Base-by-base conservation (phyloP, 352 stramenopile species). In the Globisporangium cylindrosporum region DNA sequence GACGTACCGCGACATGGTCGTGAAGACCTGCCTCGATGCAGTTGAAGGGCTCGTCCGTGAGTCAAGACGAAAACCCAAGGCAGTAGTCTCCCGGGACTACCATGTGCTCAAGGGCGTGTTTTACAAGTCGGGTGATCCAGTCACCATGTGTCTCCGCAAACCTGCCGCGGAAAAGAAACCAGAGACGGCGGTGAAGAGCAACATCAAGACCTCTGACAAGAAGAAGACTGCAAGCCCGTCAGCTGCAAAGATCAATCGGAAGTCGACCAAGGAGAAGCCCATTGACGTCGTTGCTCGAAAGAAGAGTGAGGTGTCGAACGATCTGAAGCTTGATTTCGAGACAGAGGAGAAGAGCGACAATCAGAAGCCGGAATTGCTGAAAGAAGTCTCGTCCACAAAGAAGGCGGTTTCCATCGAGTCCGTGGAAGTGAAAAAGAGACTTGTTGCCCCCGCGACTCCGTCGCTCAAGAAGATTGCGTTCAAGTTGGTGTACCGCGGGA, bases 1-100 rank as follows among this genome's bases (percentile, higher is more conserved):
- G 27, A 71, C 80, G 49, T 98, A 97, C 68, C 74, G 77, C 10
- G 79, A 98, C 60, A 90, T 98, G 74, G 76, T 98, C 8, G 81
- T 97, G 34, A 75, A 79, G 24, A 97, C 93, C 20, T 82, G 87
- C n/a, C 73, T 98, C 34, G 91, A 98, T 58, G 87, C 87, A 3
- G 73, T 97, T 8, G 82, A 97, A 62, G 61, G 74, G 25, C 66
- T 80, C 32, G 58, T 94, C 49, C 85, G 84, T 24, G 77, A 74
- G 59, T 88, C 68, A 3, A 69, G 69, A 64, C 62, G 66, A 15
- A 73, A 76, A 25, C 43, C 64, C 0, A 62, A 64, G 4, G 73
- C 48, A 0, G 22, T 65, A 10, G 20, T 94, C 12, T 67, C 70
- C 4, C 74, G 75, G 20, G 79, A 89, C 24, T 97, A 87, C 61